These are phyloP conservation scores for Cystofilobasidium ferigula DNA, from an alignment of 768 basidiomycete genomes.

Conservation along the genomic window DNA sequence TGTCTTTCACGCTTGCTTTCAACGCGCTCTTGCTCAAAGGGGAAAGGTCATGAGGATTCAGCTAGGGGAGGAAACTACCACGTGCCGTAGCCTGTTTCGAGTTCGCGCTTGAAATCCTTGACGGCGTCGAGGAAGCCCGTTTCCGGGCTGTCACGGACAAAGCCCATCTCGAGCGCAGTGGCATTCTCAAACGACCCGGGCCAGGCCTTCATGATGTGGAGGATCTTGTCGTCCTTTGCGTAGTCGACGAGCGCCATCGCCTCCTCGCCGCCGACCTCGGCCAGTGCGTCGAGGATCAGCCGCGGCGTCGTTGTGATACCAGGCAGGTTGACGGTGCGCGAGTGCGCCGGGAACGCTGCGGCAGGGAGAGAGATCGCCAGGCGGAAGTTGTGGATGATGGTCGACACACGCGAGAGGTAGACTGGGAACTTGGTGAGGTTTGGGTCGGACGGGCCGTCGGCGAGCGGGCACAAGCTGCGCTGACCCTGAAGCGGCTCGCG, in stretches of 20 bases:
- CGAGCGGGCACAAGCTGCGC: conserved; percentile 35
- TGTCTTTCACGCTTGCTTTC: too few species aligned
- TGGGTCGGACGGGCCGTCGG: conserved; percentile 31
- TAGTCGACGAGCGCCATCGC: conserved; percentile 45
- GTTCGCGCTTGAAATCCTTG: conserved; percentile 35
- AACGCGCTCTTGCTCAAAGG: too few species aligned
- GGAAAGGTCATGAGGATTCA: too few species aligned
- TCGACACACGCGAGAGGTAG: conserved; percentile 48
- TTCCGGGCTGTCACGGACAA: conserved; percentile 34
- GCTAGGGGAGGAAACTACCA: not conserved
- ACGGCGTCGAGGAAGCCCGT: conserved; percentile 36
- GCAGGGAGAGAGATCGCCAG: conserved; percentile 45
- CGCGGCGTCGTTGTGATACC: conserved; percentile 52
- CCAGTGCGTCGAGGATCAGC: conserved; percentile 49
- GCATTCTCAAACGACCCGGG: conserved; percentile 35
- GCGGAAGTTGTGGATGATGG: conserved; percentile 48
- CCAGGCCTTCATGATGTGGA: conserved; percentile 37
- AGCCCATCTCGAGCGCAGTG: conserved; percentile 32
- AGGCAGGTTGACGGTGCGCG: conserved; percentile 50
- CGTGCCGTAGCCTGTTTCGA: conserved; percentile 23
- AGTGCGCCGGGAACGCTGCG: conserved; percentile 42
- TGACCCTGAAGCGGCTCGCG: conserved; percentile 37
- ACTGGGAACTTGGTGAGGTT: conserved; percentile 44
- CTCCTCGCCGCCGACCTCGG: conserved; percentile 46
- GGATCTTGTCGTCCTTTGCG: conserved; percentile 40